phyloP scores from a whole-genome alignment of 2,329 filamentous ascomycete species.

The Fusarium annulatum region DNA sequence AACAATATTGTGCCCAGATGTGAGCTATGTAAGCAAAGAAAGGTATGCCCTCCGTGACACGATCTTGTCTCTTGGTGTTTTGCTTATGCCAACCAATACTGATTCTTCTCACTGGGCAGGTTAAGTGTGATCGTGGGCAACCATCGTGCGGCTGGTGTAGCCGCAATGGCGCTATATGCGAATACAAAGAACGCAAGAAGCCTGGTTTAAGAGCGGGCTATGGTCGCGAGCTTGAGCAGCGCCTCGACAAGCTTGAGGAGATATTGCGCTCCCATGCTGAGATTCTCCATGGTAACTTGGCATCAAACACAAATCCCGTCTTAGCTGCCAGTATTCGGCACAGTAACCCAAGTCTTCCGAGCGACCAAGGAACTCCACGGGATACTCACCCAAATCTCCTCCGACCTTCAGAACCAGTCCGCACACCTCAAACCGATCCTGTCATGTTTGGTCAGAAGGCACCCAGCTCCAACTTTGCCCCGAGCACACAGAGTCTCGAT shows the following conservation, averaged over 20 bases:
- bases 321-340: conserved; percentile 58
- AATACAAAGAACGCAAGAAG: conserved; percentile 77
- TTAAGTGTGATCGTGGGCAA: conserved; percentile 81
- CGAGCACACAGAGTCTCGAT: conserved; percentile 61
- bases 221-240: conserved; percentile 77
- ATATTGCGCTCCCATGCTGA: conserved; percentile 74
- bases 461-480: conserved; percentile 56
- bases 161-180: conserved; percentile 71
- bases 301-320: conserved; percentile 47
- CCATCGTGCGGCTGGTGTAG: conserved; percentile 77
- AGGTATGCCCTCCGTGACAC: conserved; percentile 61
- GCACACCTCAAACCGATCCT: conserved; percentile 67
- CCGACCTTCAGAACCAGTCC: conserved; percentile 60
- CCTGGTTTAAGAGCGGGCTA: conserved; percentile 75
- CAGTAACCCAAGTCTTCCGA: conserved; percentile 63
- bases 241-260: conserved; percentile 76
- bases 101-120: conserved; percentile 54
- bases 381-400: conserved; percentile 59
- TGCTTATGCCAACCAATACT: not conserved
- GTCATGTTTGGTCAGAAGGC: conserved; percentile 71
- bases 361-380: conserved; percentile 67
- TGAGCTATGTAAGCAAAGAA: conserved; percentile 83
- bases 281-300: conserved; percentile 69
- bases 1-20: conserved; percentile 63
- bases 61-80: not conserved